Conservation (phyloP, 768 basidiomycete species). For the Cystofilobasidium capitatum region DNA sequence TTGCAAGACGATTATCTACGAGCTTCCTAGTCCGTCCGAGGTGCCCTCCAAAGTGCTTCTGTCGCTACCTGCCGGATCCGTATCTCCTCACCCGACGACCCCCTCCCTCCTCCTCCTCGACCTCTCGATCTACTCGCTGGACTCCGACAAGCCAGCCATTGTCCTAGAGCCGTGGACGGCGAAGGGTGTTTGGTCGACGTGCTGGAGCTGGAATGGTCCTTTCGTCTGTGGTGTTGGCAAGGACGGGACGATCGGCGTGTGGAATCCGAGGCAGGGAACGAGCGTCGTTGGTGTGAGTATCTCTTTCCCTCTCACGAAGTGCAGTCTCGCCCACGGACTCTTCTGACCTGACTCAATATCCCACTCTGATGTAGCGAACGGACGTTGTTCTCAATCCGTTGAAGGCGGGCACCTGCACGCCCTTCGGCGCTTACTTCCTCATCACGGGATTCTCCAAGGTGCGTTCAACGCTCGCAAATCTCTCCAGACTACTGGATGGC, state of each 20-base stretch:
- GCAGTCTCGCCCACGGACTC: background rate
- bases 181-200: conserved; percentile 15
- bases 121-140: background rate
- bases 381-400: conserved; percentile 5
- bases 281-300: background rate
- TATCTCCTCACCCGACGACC: conserved; percentile 30
- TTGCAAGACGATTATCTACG: background rate
- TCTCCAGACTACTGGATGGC: background rate
- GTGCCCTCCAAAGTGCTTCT: conserved; percentile 1
- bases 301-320: background rate
- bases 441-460: conserved; percentile 15
- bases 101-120: conserved; percentile 11
- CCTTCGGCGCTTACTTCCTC: conserved; percentile 16
- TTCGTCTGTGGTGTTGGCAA: conserved; percentile 8
- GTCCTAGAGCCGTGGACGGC: conserved; percentile 9
- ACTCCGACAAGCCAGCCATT: conserved; percentile 11
- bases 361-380: background rate
- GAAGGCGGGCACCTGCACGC: conserved; percentile 11
- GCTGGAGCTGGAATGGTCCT: conserved; percentile 17
- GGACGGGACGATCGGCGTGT: conserved; percentile 16
- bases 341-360: background rate
- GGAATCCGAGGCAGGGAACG: background rate
- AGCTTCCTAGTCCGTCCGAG: background rate
- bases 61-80: background rate
- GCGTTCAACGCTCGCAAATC: background rate